Evolutionary conservation across 2,329 filamentous ascomycete genomes (phyloP), one percentile per base, ranked within the genome.

Genomic region (Monosporascus sp.): DNA sequence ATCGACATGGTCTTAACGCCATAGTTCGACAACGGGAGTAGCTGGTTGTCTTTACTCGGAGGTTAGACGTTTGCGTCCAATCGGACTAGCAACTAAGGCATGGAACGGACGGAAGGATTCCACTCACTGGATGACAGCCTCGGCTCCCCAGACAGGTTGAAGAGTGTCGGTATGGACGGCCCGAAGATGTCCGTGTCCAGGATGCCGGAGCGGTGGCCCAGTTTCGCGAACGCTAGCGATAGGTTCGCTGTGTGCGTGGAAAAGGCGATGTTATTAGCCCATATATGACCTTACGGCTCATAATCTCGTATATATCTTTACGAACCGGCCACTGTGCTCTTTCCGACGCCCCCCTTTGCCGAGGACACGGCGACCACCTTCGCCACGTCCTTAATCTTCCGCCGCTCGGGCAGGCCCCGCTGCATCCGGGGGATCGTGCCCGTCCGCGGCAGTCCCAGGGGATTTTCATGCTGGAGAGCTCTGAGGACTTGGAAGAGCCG

Each of bases 1-100:
- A 99, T 97, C 0, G 92, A 97, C 94, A 99, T 99, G 52, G 91
- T 95, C 72, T 95, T 95, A 53, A 99, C 82, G 41, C 94, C 94
- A 75, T 97, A 97, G 67, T 96, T 96, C 22, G 89, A 91, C 24
- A 99, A 74, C 0, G 94, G 94, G 2, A 97, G 66, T 3, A 99
- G 80, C 64, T 91, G 86, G 64, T 92, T 91, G 61, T 88, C 84
- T 90, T 34, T 11, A 34, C 5, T 34, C 31, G 5, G 11, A 34
- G 9, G 11, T 34, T 34, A 34, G 31, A 34, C 11, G 31, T 34
- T 34, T 34, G 9, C 31, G 11, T 34, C 31, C 31, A 14, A 34
- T 34, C 11, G 5, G 9, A 34, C 11, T 34, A 34, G 31, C 9
- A 34, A 34, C 31, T 53, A 43, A 49, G 51, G 48, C 44, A 37